Percentiles rank a stretch among this genome's conserved stretches.
Conservation (phyloP, 441 rosid genomes). For the Viola pubescens region DNA sequence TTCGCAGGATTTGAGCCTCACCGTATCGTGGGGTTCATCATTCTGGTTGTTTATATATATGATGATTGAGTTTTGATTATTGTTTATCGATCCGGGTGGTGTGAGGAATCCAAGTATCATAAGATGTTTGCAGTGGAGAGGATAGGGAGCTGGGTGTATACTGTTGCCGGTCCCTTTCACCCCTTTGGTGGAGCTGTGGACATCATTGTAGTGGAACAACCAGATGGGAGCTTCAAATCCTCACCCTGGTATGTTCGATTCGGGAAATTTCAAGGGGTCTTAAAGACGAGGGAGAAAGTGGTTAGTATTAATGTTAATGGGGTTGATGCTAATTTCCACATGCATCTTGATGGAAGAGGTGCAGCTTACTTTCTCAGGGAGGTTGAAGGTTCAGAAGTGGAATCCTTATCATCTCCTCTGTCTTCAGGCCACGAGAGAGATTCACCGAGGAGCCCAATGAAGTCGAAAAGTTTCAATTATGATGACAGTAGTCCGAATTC, state of each 20-base stretch:
- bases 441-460: constrained; percentile 32
- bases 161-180: constrained; percentile 85
- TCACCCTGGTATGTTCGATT: constrained; percentile 96
- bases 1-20: constrained; percentile 14
- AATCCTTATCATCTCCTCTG: constrained; percentile 31
- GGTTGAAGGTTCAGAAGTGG: constrained; percentile 47
- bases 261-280: constrained; percentile 97
- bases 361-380: constrained; percentile 86
- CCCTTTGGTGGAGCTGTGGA: constrained; percentile 99
- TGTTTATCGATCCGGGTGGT: constrained; percentile 18
- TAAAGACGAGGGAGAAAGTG: constrained; percentile 56
- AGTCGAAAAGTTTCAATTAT: constrained; percentile 46
- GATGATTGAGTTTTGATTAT: constrained; percentile 23
- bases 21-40: constrained; percentile 16
- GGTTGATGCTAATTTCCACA: constrained; percentile 60
- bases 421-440: constrained; percentile 65
- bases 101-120: constrained; percentile 10
- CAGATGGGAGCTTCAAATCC: constrained; percentile 85
- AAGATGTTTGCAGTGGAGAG: constrained; percentile 80
- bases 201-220: constrained; percentile 88
- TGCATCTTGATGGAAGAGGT: constrained; percentile 86
- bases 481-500: constrained; percentile 27
- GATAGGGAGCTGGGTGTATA: constrained; percentile 81
- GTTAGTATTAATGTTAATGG: constrained; percentile 73
- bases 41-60: constrained; percentile 8